Percentiles rank a stretch among this genome's conserved stretches.
These are phyloP conservation scores for Backusella morwellensis DNA, from an alignment of 192 early-diverging fungal genomes.

Conservation along the genomic window DNA sequence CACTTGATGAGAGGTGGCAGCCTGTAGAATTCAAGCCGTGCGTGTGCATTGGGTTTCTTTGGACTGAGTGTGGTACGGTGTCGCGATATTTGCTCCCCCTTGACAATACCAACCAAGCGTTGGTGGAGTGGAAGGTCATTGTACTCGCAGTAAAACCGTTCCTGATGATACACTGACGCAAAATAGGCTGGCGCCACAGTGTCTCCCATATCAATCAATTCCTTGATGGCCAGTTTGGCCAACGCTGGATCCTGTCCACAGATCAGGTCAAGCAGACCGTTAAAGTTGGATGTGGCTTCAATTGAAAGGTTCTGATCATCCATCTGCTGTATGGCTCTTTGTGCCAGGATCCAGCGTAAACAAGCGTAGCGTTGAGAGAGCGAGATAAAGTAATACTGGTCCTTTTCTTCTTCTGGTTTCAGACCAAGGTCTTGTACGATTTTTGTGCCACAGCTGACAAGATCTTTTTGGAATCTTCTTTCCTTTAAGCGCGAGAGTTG, in stretches of 20 bases:
- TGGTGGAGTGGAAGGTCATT: conserved; percentile 9
- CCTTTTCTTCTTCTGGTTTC: not conserved
- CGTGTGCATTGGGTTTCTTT: not conserved
- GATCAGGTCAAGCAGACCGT: conserved; percentile 28
- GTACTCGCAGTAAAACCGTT: conserved; percentile 17
- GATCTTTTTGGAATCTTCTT: conserved; percentile 30
- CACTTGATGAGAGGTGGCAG: conserved; percentile 9
- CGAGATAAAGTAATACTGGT: conserved; percentile 24
- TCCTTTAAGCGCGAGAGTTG: conserved; percentile 20
- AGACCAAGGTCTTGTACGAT: conserved; percentile 12
- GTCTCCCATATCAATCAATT: conserved; percentile 32
- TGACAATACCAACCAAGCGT: conserved; percentile 21
- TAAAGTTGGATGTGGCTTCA: conserved; percentile 28
- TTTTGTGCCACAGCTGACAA: conserved; percentile 21
- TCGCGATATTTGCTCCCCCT: conserved; percentile 31
- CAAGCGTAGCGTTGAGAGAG: conserved; percentile 29
- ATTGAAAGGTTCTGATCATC: conserved; percentile 31
- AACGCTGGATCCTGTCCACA: not conserved
- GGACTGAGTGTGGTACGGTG: conserved; percentile 15
- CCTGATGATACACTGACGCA: conserved; percentile 20
- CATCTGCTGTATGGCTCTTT: conserved; percentile 24
- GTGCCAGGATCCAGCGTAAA: conserved; percentile 25
- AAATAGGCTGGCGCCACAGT: conserved; percentile 20
- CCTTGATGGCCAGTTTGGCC: conserved; percentile 28
- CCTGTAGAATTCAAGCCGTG: not conserved